phyloP scores from a whole-genome alignment of 345 rosid species.

The Arabis alpina region DNA sequence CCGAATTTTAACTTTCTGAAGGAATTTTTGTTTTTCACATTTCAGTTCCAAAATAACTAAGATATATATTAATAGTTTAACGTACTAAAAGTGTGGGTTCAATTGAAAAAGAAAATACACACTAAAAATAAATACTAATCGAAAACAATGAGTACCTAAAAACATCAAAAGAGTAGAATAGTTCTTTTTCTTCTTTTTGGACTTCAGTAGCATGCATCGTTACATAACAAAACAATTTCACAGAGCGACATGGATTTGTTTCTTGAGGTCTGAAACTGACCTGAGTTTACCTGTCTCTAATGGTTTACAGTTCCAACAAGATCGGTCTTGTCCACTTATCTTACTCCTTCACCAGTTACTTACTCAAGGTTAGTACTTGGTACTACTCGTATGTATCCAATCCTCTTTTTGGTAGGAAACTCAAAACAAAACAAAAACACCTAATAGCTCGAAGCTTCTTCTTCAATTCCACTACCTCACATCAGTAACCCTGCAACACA shows the following conservation, averaged over 20 bases:
- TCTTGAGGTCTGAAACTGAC: conserved; percentile 20
- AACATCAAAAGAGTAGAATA: background rate
- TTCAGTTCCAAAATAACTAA: too few species aligned
- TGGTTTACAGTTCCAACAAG: conserved; percentile 17
- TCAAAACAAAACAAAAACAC: background rate
- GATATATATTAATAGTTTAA: too few species aligned
- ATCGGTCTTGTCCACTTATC: conserved; percentile 21
- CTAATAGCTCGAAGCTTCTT: conserved; percentile 20
- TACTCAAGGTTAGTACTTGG: background rate
- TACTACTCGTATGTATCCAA: conserved; percentile 7
- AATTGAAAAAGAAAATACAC: background rate
- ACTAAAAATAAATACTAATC: background rate
- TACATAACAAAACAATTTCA: conserved; percentile 24
- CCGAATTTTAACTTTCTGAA: too few species aligned
- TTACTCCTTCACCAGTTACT: background rate
- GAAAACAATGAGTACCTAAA: conserved; percentile 13
- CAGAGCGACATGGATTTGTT: conserved; percentile 26
- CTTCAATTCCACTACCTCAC: conserved; percentile 18
- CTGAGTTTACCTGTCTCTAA: background rate
- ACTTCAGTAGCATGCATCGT: background rate
- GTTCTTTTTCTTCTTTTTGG: too few species aligned
- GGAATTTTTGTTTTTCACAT: too few species aligned
- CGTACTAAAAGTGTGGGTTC: background rate
- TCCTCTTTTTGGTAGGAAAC: conserved; percentile 15
- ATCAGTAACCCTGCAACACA: conserved; percentile 24